These are phyloP conservation scores for Jasminum sambac DNA, from an alignment of 257 asterid species.

Conservation along the genomic window DNA sequence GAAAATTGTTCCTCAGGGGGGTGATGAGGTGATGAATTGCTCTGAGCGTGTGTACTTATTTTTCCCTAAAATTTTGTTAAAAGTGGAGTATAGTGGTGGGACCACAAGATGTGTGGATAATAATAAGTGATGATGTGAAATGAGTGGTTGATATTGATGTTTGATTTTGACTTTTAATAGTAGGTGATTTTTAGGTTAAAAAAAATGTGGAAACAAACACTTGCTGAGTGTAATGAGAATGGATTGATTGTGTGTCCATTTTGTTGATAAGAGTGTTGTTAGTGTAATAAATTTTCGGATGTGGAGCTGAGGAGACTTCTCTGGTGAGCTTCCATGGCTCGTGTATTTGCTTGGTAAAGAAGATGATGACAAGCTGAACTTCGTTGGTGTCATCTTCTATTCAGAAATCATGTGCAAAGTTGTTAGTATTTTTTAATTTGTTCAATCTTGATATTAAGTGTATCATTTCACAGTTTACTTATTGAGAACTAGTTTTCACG, in stretches of 20 bases:
- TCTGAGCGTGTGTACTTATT: too few relatives aligned
- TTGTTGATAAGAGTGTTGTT: slow-evolving; percentile 64
- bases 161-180: too few relatives aligned
- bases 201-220: too few relatives aligned
- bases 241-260: slow-evolving; percentile 68
- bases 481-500: too few relatives aligned
- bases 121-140: too few relatives aligned
- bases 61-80: too few relatives aligned
- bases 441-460: background rate
- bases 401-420: background rate
- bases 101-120: too few relatives aligned
- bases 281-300: too few relatives aligned
- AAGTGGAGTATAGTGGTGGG: too few relatives aligned
- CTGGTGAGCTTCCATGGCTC: background rate
- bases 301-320: too few relatives aligned
- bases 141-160: too few relatives aligned
- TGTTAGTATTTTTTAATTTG: background rate
- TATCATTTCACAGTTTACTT: background rate
- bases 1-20: slow-evolving; percentile 49
- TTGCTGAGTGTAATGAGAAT: slow-evolving; percentile 65
- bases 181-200: too few relatives aligned
- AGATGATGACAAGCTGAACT: background rate
- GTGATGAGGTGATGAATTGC: slow-evolving; percentile 43
- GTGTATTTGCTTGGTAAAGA: background rate
- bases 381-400: background rate